These are phyloP conservation scores for Ustilago loliicola DNA, from an alignment of 1,284 basidiomycete species.

Conservation along the genomic window DNA sequence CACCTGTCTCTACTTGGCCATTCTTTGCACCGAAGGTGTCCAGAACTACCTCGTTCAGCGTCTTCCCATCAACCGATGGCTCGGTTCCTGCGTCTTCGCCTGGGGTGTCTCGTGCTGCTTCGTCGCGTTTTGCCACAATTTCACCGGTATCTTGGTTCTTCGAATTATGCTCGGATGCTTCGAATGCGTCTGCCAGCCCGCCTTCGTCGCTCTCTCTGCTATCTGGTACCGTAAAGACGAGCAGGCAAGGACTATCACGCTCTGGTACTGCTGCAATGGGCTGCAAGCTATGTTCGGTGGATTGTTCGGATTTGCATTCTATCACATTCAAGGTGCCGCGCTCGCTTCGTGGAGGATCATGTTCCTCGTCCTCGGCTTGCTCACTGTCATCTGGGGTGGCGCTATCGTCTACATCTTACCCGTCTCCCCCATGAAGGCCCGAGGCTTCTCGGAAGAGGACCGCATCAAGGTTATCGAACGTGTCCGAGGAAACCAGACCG, in stretches of 20 bases:
- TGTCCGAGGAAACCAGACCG: constrained; percentile 74
- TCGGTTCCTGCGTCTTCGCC: constrained; percentile 46
- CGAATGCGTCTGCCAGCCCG: constrained; percentile 62
- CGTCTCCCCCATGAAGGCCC: constrained; percentile 40
- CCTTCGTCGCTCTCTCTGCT: constrained; percentile 56
- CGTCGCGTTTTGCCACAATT: constrained; percentile 57
- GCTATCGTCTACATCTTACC: constrained; percentile 67
- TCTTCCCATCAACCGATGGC: constrained; percentile 58
- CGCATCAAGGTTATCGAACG: constrained; percentile 74
- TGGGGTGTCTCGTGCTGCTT: constrained; percentile 56
- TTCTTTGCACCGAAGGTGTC: constrained; percentile 49
- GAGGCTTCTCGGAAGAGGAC: constrained; percentile 74
- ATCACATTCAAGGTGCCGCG: constrained; percentile 72
- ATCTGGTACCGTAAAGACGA: constrained; percentile 57
- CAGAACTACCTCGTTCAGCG: constrained; percentile 60
- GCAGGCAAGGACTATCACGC: constrained; percentile 45
- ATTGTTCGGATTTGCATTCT: constrained; percentile 66
- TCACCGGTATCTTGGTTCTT: constrained; percentile 51
- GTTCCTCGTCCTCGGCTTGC: constrained; percentile 69
- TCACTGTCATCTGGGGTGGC: constrained; percentile 48
- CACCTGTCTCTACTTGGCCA: constrained; percentile 64
- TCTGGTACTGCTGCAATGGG: constrained; percentile 58
- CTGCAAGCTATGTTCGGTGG: constrained; percentile 55
- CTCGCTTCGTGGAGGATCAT: constrained; percentile 76
- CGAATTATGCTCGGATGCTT: constrained; percentile 65